Evolutionary conservation across 768 basidiomycete species (phyloP).

Genomic region (Tricholomella constricta): DNA sequence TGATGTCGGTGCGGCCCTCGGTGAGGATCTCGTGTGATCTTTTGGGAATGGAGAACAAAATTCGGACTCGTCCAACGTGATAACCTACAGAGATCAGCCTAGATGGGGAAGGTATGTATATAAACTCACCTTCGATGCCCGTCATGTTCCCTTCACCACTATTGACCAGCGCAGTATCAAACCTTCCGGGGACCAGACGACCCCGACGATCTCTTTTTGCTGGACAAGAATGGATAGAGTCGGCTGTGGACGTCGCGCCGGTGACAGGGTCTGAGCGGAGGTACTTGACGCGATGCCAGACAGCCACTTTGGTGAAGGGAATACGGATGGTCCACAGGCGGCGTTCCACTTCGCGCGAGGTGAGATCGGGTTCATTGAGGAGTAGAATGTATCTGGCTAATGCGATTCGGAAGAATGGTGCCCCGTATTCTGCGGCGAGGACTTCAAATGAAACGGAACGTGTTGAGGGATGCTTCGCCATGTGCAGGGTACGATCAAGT

Average conservation of each 20-base stretch:
- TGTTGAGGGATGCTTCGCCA: slow-evolving; percentile 25
- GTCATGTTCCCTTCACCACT: background rate
- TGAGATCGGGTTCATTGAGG: slow-evolving; percentile 15
- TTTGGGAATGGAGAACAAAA: too few species aligned
- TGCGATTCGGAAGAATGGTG: slow-evolving; percentile 19
- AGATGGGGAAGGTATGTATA: background rate
- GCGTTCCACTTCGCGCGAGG: slow-evolving; percentile 11
- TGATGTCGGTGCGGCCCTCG: slow-evolving; percentile 4
- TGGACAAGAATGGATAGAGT: too few species aligned
- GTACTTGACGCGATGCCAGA: slow-evolving; percentile 36
- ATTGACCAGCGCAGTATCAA: too few species aligned
- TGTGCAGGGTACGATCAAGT: slow-evolving; percentile 8
- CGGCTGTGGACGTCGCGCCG: too few species aligned
- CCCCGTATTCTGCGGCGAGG: background rate
- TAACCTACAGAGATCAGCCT: slow-evolving; percentile 11
- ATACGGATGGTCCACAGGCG: slow-evolving; percentile 11
- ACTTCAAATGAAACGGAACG: slow-evolving; percentile 15
- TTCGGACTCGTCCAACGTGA: slow-evolving; percentile 27
- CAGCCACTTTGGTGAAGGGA: slow-evolving; percentile 24
- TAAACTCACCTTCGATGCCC: slow-evolving; percentile 18
- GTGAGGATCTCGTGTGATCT: slow-evolving; percentile 6
- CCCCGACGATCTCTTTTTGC: too few species aligned
- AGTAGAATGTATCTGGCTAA: slow-evolving; percentile 25
- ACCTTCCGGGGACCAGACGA: too few species aligned
- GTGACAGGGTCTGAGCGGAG: too few species aligned